phyloP scores from a whole-genome alignment of 2,329 filamentous ascomycete species.

The Falciphora oryzae region DNA sequence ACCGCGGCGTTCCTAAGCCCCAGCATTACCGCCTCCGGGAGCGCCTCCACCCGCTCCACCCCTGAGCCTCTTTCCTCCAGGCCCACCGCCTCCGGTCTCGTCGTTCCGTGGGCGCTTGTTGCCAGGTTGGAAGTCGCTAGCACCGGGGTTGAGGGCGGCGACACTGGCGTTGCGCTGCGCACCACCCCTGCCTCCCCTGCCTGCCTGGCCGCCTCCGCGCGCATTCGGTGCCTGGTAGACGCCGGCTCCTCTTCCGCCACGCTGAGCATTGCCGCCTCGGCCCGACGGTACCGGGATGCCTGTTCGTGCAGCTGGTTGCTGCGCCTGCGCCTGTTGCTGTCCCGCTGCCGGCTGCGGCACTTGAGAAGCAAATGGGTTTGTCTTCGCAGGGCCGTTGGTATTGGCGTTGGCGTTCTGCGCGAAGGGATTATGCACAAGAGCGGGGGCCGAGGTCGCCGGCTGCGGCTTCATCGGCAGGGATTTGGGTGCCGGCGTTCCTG shows the following conservation, averaged over 20 bases:
- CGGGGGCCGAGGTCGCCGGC: constrained; percentile 13
- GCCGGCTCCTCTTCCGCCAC: constrained; percentile 16
- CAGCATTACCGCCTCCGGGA: constrained; percentile 3
- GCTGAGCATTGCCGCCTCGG: constrained; percentile 17
- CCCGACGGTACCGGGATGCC: constrained; percentile 19
- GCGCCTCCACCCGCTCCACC: constrained; percentile 24
- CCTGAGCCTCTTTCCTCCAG: constrained; percentile 32
- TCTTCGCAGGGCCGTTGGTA: neutral
- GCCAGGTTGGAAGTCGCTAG: constrained; percentile 46
- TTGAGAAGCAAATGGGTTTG: constrained; percentile 19
- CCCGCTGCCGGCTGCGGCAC: constrained; percentile 13
- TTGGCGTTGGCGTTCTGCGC: neutral
- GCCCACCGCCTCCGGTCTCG: constrained; percentile 26
- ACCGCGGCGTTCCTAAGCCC: neutral
- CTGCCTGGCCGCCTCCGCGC: constrained; percentile 18
- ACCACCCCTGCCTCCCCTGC: constrained; percentile 17
- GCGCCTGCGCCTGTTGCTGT: constrained; percentile 13
- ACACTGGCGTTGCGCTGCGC: constrained; percentile 34
- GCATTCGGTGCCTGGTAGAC: constrained; percentile 23
- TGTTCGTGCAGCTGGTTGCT: constrained; percentile 15
- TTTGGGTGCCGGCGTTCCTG: constrained; percentile 1
- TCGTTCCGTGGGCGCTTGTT: constrained; percentile 51
- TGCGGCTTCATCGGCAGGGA: constrained; percentile 7
- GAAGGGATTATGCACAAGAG: neutral
- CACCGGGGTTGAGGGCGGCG: constrained; percentile 42